Evolutionary conservation across 2,329 filamentous ascomycete genomes (phyloP).

Genomic region (Cladosporium sp.): DNA sequence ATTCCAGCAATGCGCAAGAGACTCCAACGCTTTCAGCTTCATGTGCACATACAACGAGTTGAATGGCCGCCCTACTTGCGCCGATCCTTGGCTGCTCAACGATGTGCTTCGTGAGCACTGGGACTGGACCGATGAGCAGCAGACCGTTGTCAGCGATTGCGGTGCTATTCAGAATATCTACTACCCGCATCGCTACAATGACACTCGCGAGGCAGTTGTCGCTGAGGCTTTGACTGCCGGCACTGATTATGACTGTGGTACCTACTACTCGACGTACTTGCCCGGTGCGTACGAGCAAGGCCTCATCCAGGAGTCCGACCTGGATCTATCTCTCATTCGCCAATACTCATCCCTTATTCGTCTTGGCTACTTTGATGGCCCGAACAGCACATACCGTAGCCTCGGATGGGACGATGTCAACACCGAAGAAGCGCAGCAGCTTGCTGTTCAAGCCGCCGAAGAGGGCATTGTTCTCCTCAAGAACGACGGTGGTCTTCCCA

Average conservation of each 20-base stretch:
- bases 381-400: conserved; percentile 45
- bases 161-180: conserved; percentile 55
- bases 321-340: conserved; percentile 49
- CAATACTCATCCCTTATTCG: conserved; percentile 52
- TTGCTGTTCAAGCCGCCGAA: conserved; percentile 51
- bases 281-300: conserved; percentile 39
- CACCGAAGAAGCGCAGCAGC: conserved; percentile 47
- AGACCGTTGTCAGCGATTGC: conserved; percentile 63
- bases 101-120: conserved; percentile 61
- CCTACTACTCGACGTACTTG: conserved; percentile 43
- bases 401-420: conserved; percentile 54
- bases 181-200: conserved; percentile 42
- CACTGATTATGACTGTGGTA: conserved; percentile 51
- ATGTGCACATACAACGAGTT: conserved; percentile 59
- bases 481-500: conserved; percentile 47
- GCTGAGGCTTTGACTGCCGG: conserved; percentile 48
- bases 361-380: conserved; percentile 54
- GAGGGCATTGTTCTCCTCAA: conserved; percentile 48
- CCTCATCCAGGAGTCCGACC: conserved; percentile 40
- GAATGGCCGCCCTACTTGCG: conserved; percentile 62
- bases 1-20: conserved; percentile 51
- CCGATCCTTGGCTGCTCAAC: conserved; percentile 57
- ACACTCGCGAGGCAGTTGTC: conserved; percentile 42
- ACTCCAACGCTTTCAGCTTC: conserved; percentile 43
- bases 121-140: conserved; percentile 56